A percentile compares a stretch with the other conserved stretches of the same genome.
Evolutionary conservation across 306 rosid species (phyloP).

Genomic region (Lathyrus oleraceus): DNA sequence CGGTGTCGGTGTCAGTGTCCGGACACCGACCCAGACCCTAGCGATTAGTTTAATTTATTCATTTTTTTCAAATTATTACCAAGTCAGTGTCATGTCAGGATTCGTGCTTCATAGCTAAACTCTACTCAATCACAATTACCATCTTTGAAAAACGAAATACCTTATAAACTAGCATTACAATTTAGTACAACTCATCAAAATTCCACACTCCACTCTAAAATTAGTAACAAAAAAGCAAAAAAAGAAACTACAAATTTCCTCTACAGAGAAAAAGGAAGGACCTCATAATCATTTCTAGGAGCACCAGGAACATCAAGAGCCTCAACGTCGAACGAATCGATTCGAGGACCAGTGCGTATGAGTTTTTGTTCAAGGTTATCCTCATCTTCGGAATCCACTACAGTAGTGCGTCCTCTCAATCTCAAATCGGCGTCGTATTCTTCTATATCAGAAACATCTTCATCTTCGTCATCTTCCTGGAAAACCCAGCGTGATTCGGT

Average conservation of each 20-base stretch:
- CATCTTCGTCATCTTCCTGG: conserved; percentile 51
- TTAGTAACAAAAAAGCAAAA: background rate
- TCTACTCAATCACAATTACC: background rate
- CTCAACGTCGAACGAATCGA: conserved; percentile 95
- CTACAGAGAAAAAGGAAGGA: conserved; percentile 7
- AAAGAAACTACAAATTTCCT: background rate
- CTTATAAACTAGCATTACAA: background rate
- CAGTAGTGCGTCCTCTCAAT: background rate
- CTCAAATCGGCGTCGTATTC: conserved; percentile 37
- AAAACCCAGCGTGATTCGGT: conserved; percentile 52
- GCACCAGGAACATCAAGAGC: conserved; percentile 96
- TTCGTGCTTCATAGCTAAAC: background rate
- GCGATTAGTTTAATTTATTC: too few relatives aligned
- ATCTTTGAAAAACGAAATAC: background rate
- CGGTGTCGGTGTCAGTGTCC: too few relatives aligned
- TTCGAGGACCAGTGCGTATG: conserved; percentile 92
- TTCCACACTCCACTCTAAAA: background rate
- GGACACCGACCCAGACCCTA: too few relatives aligned
- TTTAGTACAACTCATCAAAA: background rate
- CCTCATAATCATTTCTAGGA: conserved; percentile 71
- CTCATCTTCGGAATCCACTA: conserved; percentile 78
- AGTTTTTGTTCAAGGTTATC: conserved; percentile 81
- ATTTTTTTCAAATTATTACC: too few relatives aligned
- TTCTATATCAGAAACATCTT: conserved; percentile 42
- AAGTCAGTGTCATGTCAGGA: too few relatives aligned